Conservation (phyloP, 2,329 filamentous ascomycete species). For the Colletotrichum incanum region DNA sequence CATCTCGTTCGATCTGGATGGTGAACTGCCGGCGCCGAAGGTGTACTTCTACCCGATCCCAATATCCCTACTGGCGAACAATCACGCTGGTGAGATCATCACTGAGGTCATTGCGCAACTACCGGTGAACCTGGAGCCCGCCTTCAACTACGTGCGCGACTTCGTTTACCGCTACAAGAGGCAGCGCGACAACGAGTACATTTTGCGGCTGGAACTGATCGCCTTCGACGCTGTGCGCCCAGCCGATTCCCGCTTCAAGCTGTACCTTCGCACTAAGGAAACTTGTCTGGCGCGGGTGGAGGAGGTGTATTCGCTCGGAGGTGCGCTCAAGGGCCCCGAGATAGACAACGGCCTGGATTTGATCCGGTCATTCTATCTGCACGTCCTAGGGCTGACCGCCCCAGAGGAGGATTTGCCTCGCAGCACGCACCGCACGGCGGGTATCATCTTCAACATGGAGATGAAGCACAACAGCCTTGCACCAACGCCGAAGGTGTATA, state of each 20-base stretch:
- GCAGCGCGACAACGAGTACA: conserved; percentile 22
- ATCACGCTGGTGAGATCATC: conserved; percentile 33
- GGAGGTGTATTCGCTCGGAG: conserved; percentile 47
- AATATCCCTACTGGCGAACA: conserved; percentile 36
- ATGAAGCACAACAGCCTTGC: conserved; percentile 41
- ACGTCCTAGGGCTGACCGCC: conserved; percentile 38
- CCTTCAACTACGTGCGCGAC: conserved; percentile 42
- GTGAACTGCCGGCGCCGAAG: conserved; percentile 43
- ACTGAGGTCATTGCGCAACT: conserved; percentile 28
- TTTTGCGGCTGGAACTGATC: conserved; percentile 47
- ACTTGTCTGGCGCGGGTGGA: conserved; percentile 51
- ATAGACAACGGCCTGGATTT: conserved; percentile 41
- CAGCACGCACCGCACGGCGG: conserved; percentile 51
- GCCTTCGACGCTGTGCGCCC: conserved; percentile 52
- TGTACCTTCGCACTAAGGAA: conserved; percentile 53
- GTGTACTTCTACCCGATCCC: conserved; percentile 49
- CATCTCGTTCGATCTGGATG: conserved; percentile 47
- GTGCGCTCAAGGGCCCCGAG: conserved; percentile 30
- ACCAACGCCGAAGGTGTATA: conserved; percentile 52
- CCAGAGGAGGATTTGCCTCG: conserved; percentile 43
- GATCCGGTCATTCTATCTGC: conserved; percentile 45
- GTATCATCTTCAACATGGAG: conserved; percentile 55
- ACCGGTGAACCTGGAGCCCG: conserved; percentile 31
- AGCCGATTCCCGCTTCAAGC: conserved; percentile 52
- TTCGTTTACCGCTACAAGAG: conserved; percentile 31